phyloP scores from a whole-genome alignment of 805 yeast genomes.

The Spathaspora gorwiae region DNA sequence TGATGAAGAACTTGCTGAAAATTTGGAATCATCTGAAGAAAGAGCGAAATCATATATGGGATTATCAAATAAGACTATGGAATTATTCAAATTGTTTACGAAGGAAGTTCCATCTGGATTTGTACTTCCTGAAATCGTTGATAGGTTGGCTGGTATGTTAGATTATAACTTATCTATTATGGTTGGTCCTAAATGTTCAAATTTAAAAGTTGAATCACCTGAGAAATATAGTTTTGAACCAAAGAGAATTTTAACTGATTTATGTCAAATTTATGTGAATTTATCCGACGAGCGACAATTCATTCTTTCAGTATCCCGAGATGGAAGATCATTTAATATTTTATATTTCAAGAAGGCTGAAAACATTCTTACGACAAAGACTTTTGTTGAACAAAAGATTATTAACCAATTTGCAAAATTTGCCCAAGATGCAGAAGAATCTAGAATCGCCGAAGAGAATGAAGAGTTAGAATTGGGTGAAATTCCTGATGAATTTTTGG shows the following conservation, averaged over 20 bases:
- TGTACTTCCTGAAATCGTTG: conserved; percentile 83
- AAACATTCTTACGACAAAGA: conserved; percentile 54
- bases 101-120: conserved; percentile 83
- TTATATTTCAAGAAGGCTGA: conserved; percentile 68
- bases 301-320: conserved; percentile 77
- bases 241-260: conserved; percentile 57
- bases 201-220: conserved; percentile 79
- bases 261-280: conserved; percentile 74
- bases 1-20: conserved; percentile 56
- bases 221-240: conserved; percentile 83
- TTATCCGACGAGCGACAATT: conserved; percentile 63
- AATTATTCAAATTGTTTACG: conserved; percentile 75
- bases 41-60: conserved; percentile 81
- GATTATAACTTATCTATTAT: conserved; percentile 87
- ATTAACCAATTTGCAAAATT: conserved; percentile 51
- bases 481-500: conserved; percentile 92
- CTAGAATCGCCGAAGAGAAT: conserved; percentile 61
- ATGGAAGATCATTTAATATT: conserved; percentile 80
- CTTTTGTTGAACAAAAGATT: conserved; percentile 45
- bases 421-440: conserved; percentile 59
- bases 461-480: conserved; percentile 90
- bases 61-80: conserved; percentile 76
- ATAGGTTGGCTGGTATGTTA: conserved; percentile 91
- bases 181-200: conserved; percentile 93
- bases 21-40: conserved; percentile 60